Evolutionary conservation across 108 stramenopile species (phyloP).

Genomic region (Conticribra guillardii): DNA sequence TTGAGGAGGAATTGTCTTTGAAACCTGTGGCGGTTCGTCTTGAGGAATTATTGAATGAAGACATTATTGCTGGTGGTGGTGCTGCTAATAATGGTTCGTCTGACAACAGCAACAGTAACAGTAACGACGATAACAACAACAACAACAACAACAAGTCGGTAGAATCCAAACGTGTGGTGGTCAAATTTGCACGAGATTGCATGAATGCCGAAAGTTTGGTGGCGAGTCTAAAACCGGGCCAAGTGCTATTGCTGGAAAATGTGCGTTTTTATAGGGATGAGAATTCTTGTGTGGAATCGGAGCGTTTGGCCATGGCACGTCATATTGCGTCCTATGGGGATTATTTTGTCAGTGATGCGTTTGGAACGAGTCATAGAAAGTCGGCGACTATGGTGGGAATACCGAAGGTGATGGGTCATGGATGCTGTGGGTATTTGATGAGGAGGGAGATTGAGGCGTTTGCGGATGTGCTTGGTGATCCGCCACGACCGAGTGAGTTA

Average conservation of each 20-base stretch:
- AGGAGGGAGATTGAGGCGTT: constrained; percentile 88
- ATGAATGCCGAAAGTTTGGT: constrained; percentile 56
- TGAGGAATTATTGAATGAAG: constrained; percentile 70
- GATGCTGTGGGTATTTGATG: constrained; percentile 68
- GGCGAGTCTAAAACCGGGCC: constrained; percentile 54
- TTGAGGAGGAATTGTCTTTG: constrained; percentile 74
- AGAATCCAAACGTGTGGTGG: too few relatives aligned
- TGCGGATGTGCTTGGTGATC: constrained; percentile 70
- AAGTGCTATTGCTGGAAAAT: constrained; percentile 92
- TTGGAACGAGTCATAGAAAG: constrained; percentile 98
- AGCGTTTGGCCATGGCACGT: constrained; percentile 32
- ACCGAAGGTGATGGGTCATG: constrained; percentile 52
- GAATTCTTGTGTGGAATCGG: constrained; percentile 34
- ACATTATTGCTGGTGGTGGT: too few relatives aligned
- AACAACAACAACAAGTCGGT: too few relatives aligned
- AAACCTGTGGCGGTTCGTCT: constrained; percentile 82
- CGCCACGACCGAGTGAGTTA: constrained; percentile 71
- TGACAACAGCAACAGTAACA: too few relatives aligned
- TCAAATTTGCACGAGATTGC: constrained; percentile 77
- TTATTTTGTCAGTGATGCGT: constrained; percentile 96
- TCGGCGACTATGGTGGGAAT: constrained; percentile 70
- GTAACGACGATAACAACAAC: too few relatives aligned
- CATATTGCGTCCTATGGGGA: constrained; percentile 71
- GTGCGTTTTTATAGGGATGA: constrained; percentile 94
- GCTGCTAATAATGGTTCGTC: too few relatives aligned